These are phyloP conservation scores for Ascochyta rabiei DNA, from an alignment of 2,329 filamentous ascomycete species.

Conservation along the genomic window DNA sequence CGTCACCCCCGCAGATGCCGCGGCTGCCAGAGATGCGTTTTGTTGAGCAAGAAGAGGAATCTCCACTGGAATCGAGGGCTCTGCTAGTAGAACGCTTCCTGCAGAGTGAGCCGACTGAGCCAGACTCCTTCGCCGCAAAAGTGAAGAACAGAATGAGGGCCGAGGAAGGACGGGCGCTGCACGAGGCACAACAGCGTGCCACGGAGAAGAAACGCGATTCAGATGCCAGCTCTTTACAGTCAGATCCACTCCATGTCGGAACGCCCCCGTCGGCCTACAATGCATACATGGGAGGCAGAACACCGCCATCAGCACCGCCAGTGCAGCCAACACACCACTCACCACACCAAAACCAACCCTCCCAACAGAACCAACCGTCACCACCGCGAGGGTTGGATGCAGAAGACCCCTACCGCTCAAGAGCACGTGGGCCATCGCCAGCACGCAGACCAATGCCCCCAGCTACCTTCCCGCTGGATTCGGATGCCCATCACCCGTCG, in stretches of 20 bases:
- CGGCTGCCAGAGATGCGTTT: conserved; percentile 36
- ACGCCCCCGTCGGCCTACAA: conserved; percentile 35
- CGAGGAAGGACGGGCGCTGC: conserved; percentile 59
- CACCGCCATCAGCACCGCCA: conserved; percentile 28
- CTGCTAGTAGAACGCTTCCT: conserved; percentile 35
- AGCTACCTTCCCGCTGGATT: conserved; percentile 32
- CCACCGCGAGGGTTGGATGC: conserved; percentile 24
- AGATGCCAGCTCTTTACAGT: conserved; percentile 35
- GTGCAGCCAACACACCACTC: conserved; percentile 19
- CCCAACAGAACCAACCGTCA: conserved; percentile 15
- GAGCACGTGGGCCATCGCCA: conserved; percentile 39
- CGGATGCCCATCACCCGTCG: conserved; percentile 28
- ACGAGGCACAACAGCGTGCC: conserved; percentile 48
- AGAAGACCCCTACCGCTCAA: conserved; percentile 40
- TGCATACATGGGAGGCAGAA: conserved; percentile 25
- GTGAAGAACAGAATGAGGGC: conserved; percentile 59
- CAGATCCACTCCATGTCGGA: conserved; percentile 34
- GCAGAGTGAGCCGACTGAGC: conserved; percentile 39
- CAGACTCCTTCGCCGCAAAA: conserved; percentile 53
- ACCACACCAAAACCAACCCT: conserved; percentile 14
- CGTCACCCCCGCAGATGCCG: conserved; percentile 44
- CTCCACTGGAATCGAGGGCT: conserved; percentile 33
- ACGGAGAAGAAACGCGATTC: conserved; percentile 34
- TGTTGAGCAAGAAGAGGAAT: conserved; percentile 29
- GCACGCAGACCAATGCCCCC: conserved; percentile 35